phyloP scores from a whole-genome alignment of 2,329 filamentous ascomycete genomes.

The Fusarium sp. region DNA sequence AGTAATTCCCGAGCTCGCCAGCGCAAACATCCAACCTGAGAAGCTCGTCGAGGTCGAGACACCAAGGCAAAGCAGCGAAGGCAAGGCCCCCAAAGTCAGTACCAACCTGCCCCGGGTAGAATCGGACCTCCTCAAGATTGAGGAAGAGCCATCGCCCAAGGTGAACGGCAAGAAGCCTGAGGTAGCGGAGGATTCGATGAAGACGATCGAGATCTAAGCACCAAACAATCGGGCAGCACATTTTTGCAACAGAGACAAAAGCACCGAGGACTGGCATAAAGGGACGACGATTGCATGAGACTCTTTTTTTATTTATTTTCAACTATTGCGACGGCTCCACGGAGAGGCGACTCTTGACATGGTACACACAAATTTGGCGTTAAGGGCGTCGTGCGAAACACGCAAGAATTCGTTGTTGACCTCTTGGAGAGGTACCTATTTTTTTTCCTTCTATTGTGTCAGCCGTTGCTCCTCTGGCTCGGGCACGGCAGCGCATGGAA shows the following conservation, averaged over 20 bases:
- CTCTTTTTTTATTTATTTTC: constrained; percentile 43
- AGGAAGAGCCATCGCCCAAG: constrained; percentile 56
- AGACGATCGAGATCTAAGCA: constrained; percentile 70
- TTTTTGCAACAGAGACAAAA: constrained; percentile 40
- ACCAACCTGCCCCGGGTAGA: constrained; percentile 51
- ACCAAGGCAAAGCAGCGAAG: constrained; percentile 61
- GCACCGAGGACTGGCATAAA: constrained; percentile 43
- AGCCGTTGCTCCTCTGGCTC: background rate
- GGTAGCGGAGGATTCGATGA: constrained; percentile 65
- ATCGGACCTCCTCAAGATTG: constrained; percentile 53
- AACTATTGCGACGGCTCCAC: constrained; percentile 51
- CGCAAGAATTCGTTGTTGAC: constrained; percentile 38
- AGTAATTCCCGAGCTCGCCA: constrained; percentile 55
- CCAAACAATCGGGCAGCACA: constrained; percentile 16
- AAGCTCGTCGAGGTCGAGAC: constrained; percentile 70
- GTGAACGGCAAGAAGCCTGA: constrained; percentile 59
- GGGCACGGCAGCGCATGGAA: constrained; percentile 10
- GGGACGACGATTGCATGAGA: constrained; percentile 46
- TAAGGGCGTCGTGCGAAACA: constrained; percentile 44
- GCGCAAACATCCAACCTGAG: constrained; percentile 55
- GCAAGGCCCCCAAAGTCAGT: constrained; percentile 49
- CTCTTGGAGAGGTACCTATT: constrained; percentile 29
- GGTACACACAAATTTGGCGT: constrained; percentile 44
- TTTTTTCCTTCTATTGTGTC: constrained; percentile 11
- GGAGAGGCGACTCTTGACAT: constrained; percentile 39